Conservation (phyloP, 148 eudicot species). For the Chenopodium berlandieri region DNA sequence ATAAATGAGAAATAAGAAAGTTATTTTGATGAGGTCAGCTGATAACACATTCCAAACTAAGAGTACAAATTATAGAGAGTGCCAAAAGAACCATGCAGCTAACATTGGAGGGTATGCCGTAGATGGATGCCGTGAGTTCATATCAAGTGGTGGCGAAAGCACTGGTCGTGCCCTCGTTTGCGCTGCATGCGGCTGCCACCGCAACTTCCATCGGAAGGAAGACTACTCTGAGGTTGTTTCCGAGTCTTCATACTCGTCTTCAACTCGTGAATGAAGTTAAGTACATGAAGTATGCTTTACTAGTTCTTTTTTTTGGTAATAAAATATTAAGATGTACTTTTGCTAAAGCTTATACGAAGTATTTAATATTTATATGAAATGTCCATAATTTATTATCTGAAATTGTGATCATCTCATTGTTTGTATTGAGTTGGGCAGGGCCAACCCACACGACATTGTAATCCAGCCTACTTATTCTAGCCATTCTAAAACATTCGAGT, state of each 20-base stretch:
- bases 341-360: too few species aligned
- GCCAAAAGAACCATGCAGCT: constrained; percentile 37
- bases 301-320: too few species aligned
- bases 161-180: constrained; percentile 24
- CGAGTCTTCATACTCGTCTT: constrained; percentile 9
- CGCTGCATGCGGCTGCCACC: constrained; percentile 38
- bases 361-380: too few species aligned
- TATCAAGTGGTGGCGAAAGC: constrained; percentile 24
- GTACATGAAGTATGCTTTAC: neutral
- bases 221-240: constrained; percentile 13
- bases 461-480: too few species aligned
- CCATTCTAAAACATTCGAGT: too few species aligned
- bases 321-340: too few species aligned
- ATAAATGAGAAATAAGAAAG: neutral
- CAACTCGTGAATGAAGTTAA: neutral
- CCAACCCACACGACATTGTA: too few species aligned
- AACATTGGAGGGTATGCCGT: constrained; percentile 31
- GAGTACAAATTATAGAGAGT: constrained; percentile 18
- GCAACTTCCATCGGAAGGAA: constrained; percentile 35
- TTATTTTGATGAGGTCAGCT: neutral
- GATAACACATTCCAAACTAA: neutral
- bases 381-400: too few species aligned
- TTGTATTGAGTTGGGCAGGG: too few species aligned
- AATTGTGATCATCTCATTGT: too few species aligned
- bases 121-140: constrained; percentile 37